Base-by-base conservation (phyloP, 192 early-diverging fungal species). In the Rhizoclosmatium sp. region DNA sequence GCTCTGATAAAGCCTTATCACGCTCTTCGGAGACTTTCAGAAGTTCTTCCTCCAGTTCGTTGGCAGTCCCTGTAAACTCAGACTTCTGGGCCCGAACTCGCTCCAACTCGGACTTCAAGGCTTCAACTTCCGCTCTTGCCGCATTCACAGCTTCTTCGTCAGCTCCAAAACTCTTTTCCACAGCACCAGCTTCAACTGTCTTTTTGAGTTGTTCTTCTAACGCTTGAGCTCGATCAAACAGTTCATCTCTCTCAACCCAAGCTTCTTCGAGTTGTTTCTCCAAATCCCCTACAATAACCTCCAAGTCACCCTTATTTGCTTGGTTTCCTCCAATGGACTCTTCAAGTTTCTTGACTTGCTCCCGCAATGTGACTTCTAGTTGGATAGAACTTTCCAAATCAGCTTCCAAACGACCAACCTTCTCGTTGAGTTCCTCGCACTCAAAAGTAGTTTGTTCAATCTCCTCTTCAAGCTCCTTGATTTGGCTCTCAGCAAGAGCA, bases 371-470 rank as follows among this genome's bases (percentile, higher is more conserved):
- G 7, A 21, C 74, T 47, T 58, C 74, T 23, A 41, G 16, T 16
- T 64, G 19, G 21, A 47, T 10, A 10, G 51, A 59, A 65, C 9
- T n/a, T 2, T 69, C 47, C 59, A 79, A 45, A 14, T 48, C 42
- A 3, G 66, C 31, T 40, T 49, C 23, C 12, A 79, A 67, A 19
- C 21, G 16, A 3, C 9, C 41, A 40, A 71, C 54, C 42, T 44
- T 47, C 7, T 69, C 69, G 59, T 79, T 58, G 7, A 62, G 14
- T 4, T 79, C 58, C 42, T 79, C 59, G 16, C 78, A 47, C 51
- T 71, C 68, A 61, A 60, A 42, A 10, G 19, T 62, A 2, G 69
- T 69, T 1, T 41, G 19, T 46, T 67, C 78, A 46, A 71, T n/a
- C 7, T 21, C 69, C 4, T 51, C 39, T 31, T 79, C 69, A 4